Evolutionary conservation across 495 filamentous ascomycete species (phyloP).

Genomic region (Penicillium egyptiacum): DNA sequence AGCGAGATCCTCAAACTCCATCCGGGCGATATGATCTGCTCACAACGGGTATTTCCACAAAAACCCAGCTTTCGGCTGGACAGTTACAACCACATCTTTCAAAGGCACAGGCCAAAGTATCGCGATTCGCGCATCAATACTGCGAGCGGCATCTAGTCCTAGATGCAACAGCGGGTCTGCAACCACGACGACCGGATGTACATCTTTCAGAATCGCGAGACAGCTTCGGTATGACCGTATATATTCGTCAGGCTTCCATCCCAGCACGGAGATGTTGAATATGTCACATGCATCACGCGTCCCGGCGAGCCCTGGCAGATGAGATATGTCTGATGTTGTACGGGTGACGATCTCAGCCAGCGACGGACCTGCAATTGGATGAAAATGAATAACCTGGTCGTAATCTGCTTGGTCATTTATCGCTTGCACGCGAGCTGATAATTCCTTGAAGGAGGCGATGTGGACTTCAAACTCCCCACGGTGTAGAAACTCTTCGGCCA

Average conservation of each 20-base stretch:
- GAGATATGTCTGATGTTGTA: conserved; percentile 33
- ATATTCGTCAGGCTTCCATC: conserved; percentile 52
- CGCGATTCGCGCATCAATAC: conserved; percentile 27
- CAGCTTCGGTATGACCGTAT: conserved; percentile 46
- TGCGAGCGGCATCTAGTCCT: conserved; percentile 48
- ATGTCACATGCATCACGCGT: conserved; percentile 39
- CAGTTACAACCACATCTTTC: conserved; percentile 40
- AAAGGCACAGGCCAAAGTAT: conserved; percentile 41
- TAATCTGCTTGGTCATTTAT: conserved; percentile 27
- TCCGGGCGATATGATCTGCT: conserved; percentile 7
- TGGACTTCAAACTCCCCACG: conserved; percentile 49
- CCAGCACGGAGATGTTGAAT: conserved; percentile 35
- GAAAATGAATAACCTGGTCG: conserved; percentile 32
- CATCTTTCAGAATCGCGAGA: conserved; percentile 40
- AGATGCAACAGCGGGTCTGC: conserved; percentile 53
- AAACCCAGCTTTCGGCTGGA: conserved; percentile 35
- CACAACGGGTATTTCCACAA: conserved; percentile 51
- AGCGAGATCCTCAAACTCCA: conserved; percentile 4
- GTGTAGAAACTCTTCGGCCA: conserved; percentile 50
- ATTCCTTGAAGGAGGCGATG: conserved; percentile 51
- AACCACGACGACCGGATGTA: conserved; percentile 45
- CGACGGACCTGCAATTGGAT: conserved; percentile 43
- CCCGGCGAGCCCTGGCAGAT: conserved; percentile 40
- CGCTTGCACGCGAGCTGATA: conserved; percentile 30
- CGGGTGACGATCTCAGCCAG: conserved; percentile 46